Base-by-base conservation (phyloP, 352 stramenopile genomes). In the Pelagophyceae sp. region DNA sequence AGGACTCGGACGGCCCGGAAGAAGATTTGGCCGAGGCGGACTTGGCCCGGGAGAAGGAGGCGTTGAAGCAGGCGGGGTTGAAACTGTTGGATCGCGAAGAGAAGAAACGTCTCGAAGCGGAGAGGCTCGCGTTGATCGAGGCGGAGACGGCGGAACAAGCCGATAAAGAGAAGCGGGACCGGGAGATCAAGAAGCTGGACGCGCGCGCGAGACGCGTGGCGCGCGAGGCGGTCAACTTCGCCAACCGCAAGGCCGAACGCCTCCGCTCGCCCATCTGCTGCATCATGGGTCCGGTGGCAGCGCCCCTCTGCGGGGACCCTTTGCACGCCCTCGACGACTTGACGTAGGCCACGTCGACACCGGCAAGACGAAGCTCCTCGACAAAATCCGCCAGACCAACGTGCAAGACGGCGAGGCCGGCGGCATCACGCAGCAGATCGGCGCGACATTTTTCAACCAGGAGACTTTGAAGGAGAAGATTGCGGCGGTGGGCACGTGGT, bases 331-430 rank as follows among this genome's bases (percentile, higher is more conserved):
- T 45, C 27, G 35, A 27, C 27, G n/a, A n/a, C n/a, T n/a, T n/a
- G n/a, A n/a, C n/a, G n/a, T n/a, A n/a, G n/a, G 86, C 38, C 86
- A 90, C 60, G 86, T 91, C 70, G 87, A 91, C 84, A 90, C 85
- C 61, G 92, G 96, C 80, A 99, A 99, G 86, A 99, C 96, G 50
- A 99, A 98, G 84, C 82, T 99, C 75, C 84, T 99, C n/a, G 96
- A 99, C 85, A 99, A 99, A 82, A 99, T 99, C 78, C 90, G 96
- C 45, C 92, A 93, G 81, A 99, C 96, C 32, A 99, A 99, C 84
- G 96, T 99, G 33, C 95, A 98, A 87, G 88, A 93, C 77, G 89
- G 89, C 64, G 92, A 96, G 84, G 92, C 92, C 25, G 92, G 96
- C 80, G 96, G 96, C 83, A 99, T 99, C 84, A 99, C 96, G 31